These are phyloP conservation scores for Hevea brasiliensis DNA, from an alignment of 345 rosid genomes.

Conservation along the genomic window DNA sequence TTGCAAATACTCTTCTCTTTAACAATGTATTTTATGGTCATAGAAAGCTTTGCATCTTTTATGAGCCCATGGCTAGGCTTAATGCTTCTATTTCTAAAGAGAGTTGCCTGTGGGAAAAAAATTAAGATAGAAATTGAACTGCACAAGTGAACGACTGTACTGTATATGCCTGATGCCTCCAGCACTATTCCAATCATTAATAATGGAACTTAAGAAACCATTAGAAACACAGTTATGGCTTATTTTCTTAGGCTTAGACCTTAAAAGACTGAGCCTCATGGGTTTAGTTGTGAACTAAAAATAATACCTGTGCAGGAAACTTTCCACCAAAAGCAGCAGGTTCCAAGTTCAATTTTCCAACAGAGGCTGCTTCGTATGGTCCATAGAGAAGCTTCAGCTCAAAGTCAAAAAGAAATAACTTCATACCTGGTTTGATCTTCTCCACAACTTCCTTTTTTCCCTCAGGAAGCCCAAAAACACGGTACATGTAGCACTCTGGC, in stretches of 20 bases:
- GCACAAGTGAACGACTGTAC: too few species aligned
- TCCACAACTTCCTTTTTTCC: conserved; percentile 27
- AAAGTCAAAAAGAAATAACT: conserved; percentile 53
- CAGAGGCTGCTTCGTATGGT: conserved; percentile 43
- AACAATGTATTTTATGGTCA: background rate
- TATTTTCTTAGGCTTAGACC: background rate
- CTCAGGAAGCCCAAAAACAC: conserved; percentile 45
- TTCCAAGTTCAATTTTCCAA: conserved; percentile 47
- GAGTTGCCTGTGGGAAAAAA: background rate
- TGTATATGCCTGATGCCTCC: background rate
- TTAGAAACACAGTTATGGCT: too few species aligned
- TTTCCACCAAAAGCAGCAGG: conserved; percentile 50
- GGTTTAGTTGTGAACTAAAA: background rate
- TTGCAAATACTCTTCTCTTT: background rate
- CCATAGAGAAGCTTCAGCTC: conserved; percentile 54
- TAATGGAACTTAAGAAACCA: background rate
- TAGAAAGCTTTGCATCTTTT: background rate
- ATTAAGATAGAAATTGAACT: background rate
- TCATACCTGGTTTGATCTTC: conserved; percentile 48
- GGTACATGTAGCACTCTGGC: conserved; percentile 43
- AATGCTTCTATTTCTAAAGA: background rate
- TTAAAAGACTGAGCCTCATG: background rate
- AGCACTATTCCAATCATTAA: background rate
- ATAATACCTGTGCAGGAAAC: conserved; percentile 54
- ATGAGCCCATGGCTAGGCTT: background rate